Base-by-base conservation (phyloP, 108 stramenopile species). In the Hondaea fermentalgiana region DNA sequence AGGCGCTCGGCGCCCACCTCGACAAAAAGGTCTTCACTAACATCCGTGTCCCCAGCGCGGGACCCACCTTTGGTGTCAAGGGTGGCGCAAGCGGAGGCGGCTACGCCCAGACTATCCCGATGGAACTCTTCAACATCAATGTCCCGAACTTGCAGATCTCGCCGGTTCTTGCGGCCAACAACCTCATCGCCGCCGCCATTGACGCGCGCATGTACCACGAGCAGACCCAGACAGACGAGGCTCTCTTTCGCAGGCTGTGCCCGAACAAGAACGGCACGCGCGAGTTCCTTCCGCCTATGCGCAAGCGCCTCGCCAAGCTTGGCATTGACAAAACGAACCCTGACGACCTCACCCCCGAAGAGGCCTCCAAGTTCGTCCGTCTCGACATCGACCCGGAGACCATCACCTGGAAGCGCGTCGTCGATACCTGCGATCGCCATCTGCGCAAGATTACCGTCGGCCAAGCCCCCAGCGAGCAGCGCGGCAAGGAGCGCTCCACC, bases 111-210 rank as follows among this genome's bases (percentile, higher is more conserved):
- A 88, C 51, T 12, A 94, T 96, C 23, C 97, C 97, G 64, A 99
- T 98, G 97, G 98, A 99, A 90, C 97, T 98, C 91, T 99, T 99
- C 94, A 99, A 99, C 94, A 91, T 99, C 21, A 98, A 99, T 90
- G 89, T 98, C 69, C 98, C 99, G 14, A 98, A 98, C 21, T 98
- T 98, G 90, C 49, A 83, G n/a, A 98, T 98, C 90, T 97, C 98
- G 91, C 97, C 97, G 45, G 95, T 97, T 57, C 95, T 95, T 28
- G 97, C 97, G 23, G 94, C 96, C 12, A 97, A 98, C 93, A 99
- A 99, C 88, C 93, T 99, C 25, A 89, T 98, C 58, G 98, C 98
- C 6, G 98, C 99, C 8, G 99, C 99, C 5, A 96, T 99, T 72
- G 98, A 99, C 23, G 96, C 98, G 16, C 93, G 99, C 45, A 95